phyloP scores from a whole-genome alignment of 2,329 filamentous ascomycete species.

The Microcyclosporella mali region DNA sequence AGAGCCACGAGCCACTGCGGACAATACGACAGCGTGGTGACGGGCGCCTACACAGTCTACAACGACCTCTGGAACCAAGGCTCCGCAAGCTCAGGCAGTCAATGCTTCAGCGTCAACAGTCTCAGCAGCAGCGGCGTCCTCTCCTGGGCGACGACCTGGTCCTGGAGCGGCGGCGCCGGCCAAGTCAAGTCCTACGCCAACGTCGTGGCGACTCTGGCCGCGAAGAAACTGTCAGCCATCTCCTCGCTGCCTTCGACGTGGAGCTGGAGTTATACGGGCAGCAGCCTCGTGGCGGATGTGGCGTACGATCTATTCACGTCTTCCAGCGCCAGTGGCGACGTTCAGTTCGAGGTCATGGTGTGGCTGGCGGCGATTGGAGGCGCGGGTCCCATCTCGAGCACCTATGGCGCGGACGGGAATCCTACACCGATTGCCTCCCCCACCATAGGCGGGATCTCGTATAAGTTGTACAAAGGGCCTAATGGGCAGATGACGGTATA shows the following conservation, averaged over 20 bases:
- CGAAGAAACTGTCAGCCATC: slow-evolving; percentile 33
- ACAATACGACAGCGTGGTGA: slow-evolving; percentile 6
- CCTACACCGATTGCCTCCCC: slow-evolving; percentile 45
- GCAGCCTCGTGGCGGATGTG: slow-evolving; percentile 50
- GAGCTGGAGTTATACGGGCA: slow-evolving; percentile 46
- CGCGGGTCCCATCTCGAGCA: slow-evolving; percentile 54
- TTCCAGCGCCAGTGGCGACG: slow-evolving; percentile 38
- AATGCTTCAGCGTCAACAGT: slow-evolving; percentile 19
- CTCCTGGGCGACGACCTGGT: slow-evolving; percentile 18
- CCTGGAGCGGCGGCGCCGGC: slow-evolving; percentile 21
- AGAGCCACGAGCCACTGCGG: slow-evolving; percentile 6
- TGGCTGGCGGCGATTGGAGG: slow-evolving; percentile 54
- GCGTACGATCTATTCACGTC: slow-evolving; percentile 58
- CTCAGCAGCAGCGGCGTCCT: slow-evolving; percentile 12
- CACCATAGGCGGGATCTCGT: slow-evolving; percentile 48
- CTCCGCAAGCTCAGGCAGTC: slow-evolving; percentile 11
- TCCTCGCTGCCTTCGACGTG: slow-evolving; percentile 40
- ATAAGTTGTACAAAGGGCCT: slow-evolving; percentile 52
- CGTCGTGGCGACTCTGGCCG: slow-evolving; percentile 31
- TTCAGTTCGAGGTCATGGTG: slow-evolving; percentile 59
- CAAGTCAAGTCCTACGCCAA: slow-evolving; percentile 41
- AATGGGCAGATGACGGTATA: slow-evolving; percentile 55
- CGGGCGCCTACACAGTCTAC: slow-evolving; percentile 15
- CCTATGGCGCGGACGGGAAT: slow-evolving; percentile 34
- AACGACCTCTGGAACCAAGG: slow-evolving; percentile 20